These are phyloP conservation scores for Cardiosporidium cionae DNA, from an alignment of 169 alveolate species.

Conservation along the genomic window DNA sequence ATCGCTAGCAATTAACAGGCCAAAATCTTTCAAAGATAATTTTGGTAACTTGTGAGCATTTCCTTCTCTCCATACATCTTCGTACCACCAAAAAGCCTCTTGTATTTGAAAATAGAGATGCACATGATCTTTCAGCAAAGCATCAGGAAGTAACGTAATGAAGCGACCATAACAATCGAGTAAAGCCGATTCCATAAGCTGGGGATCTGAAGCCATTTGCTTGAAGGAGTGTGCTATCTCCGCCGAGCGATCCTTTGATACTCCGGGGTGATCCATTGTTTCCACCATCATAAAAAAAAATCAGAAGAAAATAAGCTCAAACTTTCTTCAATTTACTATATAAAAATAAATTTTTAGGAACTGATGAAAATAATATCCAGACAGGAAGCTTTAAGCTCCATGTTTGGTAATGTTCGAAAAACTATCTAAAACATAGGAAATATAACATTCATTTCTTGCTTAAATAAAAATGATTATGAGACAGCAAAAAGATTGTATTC, in stretches of 20 bases:
- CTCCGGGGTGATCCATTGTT: too few species aligned
- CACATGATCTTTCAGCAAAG: conserved; percentile 64
- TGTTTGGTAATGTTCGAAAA: too few species aligned
- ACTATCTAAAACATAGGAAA: too few species aligned
- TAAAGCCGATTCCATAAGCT: conserved; percentile 55
- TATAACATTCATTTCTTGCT: too few species aligned
- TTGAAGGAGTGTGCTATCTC: conserved; percentile 1
- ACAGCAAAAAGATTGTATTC: too few species aligned
- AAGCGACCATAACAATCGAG: conserved; percentile 80
- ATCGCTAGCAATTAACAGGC: conserved; percentile 64
- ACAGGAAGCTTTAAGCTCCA: too few species aligned
- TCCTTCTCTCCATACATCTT: conserved; percentile 75
- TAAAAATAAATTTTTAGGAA: too few species aligned
- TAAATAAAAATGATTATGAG: too few species aligned
- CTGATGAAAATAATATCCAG: too few species aligned
- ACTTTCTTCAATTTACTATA: too few species aligned
- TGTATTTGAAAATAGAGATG: conserved; percentile 77
- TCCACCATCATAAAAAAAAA: too few species aligned
- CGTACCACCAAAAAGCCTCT: conserved; percentile 85
- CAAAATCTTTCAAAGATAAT: conserved; percentile 57
- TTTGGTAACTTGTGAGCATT: conserved; percentile 57
- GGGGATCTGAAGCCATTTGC: conserved; percentile 38
- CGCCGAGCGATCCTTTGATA: neutral
- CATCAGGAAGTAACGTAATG: conserved; percentile 73
- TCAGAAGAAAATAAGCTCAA: too few species aligned